Percentiles rank a stretch among this genome's conserved stretches.
phyloP scores from a whole-genome alignment of 495 filamentous ascomycete species.

The Aspergillus biplanus region DNA sequence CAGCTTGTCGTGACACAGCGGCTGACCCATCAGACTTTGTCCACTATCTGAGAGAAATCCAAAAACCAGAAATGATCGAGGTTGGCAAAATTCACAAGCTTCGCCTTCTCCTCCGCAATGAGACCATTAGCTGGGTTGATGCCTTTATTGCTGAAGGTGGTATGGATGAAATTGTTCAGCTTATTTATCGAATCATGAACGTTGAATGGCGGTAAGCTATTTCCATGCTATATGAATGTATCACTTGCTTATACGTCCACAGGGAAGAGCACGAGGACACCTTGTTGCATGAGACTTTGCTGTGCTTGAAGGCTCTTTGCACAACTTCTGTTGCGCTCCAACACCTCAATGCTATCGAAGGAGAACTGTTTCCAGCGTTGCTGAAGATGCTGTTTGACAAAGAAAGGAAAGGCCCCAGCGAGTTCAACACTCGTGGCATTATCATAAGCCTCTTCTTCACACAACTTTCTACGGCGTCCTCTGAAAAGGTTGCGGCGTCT shows the following conservation, averaged over 20 bases:
- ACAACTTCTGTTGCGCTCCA: conserved; percentile 84
- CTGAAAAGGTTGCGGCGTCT: conserved; percentile 51
- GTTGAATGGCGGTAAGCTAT: conserved; percentile 89
- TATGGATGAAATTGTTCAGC: conserved; percentile 85
- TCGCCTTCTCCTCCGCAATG: conserved; percentile 85
- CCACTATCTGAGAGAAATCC: conserved; percentile 73
- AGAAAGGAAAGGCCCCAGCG: conserved; percentile 94
- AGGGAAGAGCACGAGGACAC: conserved; percentile 97
- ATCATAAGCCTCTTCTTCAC: conserved; percentile 86
- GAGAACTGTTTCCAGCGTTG: conserved; percentile 82
- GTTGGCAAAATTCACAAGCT: conserved; percentile 95
- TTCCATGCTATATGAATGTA: conserved; percentile 19
- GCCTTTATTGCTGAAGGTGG: conserved; percentile 85
- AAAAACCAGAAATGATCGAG: conserved; percentile 79
- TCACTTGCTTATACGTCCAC: conserved; percentile 20
- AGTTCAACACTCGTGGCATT: conserved; percentile 89
- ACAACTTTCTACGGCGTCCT: conserved; percentile 66
- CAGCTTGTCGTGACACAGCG: conserved; percentile 48
- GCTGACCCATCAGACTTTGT: conserved; percentile 79
- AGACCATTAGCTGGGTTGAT: conserved; percentile 94
- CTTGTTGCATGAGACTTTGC: conserved; percentile 86
- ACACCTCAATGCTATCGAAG: conserved; percentile 78
- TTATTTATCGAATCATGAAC: conserved; percentile 87
- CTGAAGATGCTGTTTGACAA: conserved; percentile 91
- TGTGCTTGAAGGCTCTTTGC: conserved; percentile 93